Base-by-base conservation (phyloP, 306 rosid species). In the Hylodesmum podocarpum region DNA sequence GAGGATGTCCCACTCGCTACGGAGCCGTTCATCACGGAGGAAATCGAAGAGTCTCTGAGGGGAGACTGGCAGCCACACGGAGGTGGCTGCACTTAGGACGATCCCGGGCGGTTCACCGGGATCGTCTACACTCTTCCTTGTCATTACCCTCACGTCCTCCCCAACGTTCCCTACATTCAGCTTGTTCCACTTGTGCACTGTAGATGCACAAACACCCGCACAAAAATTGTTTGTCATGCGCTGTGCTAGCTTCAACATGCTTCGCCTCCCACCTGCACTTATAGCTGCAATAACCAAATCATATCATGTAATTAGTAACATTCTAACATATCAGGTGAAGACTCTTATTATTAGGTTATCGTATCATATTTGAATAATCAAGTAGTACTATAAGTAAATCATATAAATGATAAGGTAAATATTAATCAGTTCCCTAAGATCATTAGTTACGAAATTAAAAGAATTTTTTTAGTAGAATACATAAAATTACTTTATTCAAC, bases 1-100 rank as follows among this genome's bases (percentile, higher is more conserved):
- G 14, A 94, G 86, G 10, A 94, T 94, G 80, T 94, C 98, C 98
- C 98, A 94, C 70, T 94, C 93, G 54, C 97, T 92, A n/a, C 98
- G 51, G 0, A 92, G 91, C 22, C 88, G 54, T 33, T 94, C 98
- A n/a, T 94, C 87, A 0, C 98, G 93, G 0, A 94, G 81, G 78
- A 94, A 94, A 77, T 94, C 87, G 1, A 94, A 94, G 3, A 94
- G 87, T 21, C 87, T 76, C 5, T 81, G 86, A 0, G 92, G 88
- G 0, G 95, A 76, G 4, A 77, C 81, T 0, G 97, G 95, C 0
- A 94, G 88, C 99, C 98, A 94, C 0, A 94, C 96, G 0, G 98
- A 91, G 5, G 97, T 94, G 37, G 97, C 93, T 0, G 98, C 99
- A 14, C 97, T 95, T 1, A 95, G 67, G 7, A 95, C 99, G 0